Evolutionary conservation across 805 yeast species (phyloP), one percentile per base, ranked within the genome.

Genomic region (Saccharomycopsis fibuligera): DNA sequence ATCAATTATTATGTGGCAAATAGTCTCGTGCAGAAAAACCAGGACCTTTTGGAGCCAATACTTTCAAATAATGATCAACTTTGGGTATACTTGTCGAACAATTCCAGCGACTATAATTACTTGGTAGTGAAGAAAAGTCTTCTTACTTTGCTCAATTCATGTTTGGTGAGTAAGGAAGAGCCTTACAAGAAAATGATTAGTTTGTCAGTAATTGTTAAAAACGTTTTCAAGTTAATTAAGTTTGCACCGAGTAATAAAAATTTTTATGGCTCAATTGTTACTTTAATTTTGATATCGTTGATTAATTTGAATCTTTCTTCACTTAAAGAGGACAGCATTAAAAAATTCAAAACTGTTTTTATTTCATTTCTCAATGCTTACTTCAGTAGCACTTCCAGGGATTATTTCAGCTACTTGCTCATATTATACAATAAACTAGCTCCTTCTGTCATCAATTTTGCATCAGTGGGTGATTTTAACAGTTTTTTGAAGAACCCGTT

Each of bases 221-320:
- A 41, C 16, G 19, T 44, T 21, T 48, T 48, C 38, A 48, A 48
- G 35, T 31, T 51, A 8, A 19, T 51, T 9, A 48, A 51, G 31
- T 17, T 29, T 6, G 41, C 38, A n/a, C 44, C 47, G 12, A 35
- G 37, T 19, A 24, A 35, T 35, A 42, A 29, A 29, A 23, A 16
- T 23, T 22, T 35, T 40, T 38, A 35, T 17, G 27, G 36, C 8
- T 43, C 47, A 5, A 25, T 50, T 29, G 35, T 30, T 17, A 29
- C 24, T 10, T 17, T 39, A 17, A 48, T 42, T 6, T n/a, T 48
- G 2, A 39, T 38, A 2, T 10, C 42, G 8, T 33, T 51, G 16
- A 35, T 40, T 10, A 27, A 44, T 9, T 17, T 51, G n/a, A 46
- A 51, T 19, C 41, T 47, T 17, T 16, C 39, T 9, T 33, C 41